Conservation (phyloP, 176 grass and related monocot genomes). For the Oryza glumipatula region DNA sequence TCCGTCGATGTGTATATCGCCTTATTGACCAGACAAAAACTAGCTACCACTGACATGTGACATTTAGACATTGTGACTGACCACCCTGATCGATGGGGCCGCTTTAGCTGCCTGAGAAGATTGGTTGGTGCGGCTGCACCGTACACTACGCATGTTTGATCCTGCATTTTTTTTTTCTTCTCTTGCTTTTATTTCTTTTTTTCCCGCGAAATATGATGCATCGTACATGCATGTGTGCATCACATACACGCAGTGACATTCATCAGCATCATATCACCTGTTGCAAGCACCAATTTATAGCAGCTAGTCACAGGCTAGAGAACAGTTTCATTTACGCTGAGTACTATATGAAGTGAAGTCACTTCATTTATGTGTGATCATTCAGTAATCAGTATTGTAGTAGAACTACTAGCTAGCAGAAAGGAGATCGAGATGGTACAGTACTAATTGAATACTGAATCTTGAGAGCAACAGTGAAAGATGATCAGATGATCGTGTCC, state of each 20-base stretch:
- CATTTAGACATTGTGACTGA: slow-evolving; percentile 3
- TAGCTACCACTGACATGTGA: slow-evolving; percentile 40
- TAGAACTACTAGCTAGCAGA: neutral
- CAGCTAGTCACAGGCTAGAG: neutral
- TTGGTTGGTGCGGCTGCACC: slow-evolving; percentile 48
- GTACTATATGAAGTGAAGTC: neutral
- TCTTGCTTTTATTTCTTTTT: neutral
- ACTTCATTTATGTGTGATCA: neutral
- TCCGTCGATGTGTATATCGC: slow-evolving; percentile 23
- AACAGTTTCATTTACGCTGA: neutral
- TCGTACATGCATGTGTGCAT: neutral
- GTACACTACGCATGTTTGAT: slow-evolving; percentile 16
- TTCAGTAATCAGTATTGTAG: neutral
- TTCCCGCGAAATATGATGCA: neutral
- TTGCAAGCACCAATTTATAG: neutral
- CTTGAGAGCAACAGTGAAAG: neutral
- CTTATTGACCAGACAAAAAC: slow-evolving; percentile 35
- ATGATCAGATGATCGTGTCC: slow-evolving; percentile 28
- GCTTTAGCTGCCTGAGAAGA: slow-evolving; percentile 41
- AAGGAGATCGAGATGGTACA: neutral
- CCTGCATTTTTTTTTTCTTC: neutral
- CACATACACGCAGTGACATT: neutral
- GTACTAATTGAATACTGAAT: neutral
- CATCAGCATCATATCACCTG: neutral
- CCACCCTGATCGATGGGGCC: neutral